Percentiles rank a stretch among this genome's conserved stretches.
phyloP scores from a whole-genome alignment of 2,329 filamentous ascomycete species.

The Xylariomycetidae sp. region DNA sequence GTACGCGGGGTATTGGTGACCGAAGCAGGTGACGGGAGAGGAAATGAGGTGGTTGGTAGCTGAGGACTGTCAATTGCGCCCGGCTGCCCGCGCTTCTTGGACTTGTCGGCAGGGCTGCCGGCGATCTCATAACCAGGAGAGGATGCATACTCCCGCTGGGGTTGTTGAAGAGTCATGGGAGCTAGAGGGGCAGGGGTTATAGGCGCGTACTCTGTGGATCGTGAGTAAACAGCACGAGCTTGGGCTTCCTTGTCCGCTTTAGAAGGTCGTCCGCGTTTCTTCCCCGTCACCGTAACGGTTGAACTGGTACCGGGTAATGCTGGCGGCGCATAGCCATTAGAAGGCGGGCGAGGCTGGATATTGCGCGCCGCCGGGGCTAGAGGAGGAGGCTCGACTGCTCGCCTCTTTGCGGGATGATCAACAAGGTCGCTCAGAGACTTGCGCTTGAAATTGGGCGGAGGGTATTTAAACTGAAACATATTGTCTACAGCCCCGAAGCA shows the following conservation, averaged over 20 bases:
- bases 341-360: conserved; percentile 28
- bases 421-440: conserved; percentile 30
- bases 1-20: conserved; percentile 25
- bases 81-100: conserved; percentile 21
- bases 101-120: conserved; percentile 18
- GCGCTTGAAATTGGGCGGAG: conserved; percentile 31
- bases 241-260: conserved; percentile 38
- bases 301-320: conserved; percentile 14
- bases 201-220: conserved; percentile 25
- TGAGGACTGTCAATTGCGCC: conserved; percentile 21
- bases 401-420: conserved; percentile 29
- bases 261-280: conserved; percentile 42
- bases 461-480: conserved; percentile 31
- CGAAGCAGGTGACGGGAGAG: conserved; percentile 25
- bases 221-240: conserved; percentile 25
- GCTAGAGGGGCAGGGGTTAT: conserved; percentile 26
- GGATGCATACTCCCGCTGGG: conserved; percentile 27
- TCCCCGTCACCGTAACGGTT: conserved; percentile 20
- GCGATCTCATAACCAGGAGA: conserved; percentile 29
- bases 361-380: conserved; percentile 18
- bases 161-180: conserved; percentile 15
- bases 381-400: conserved; percentile 20
- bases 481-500: conserved; percentile 37
- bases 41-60: conserved; percentile 18
- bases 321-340: conserved; percentile 22